Base-by-base conservation (phyloP, 1,284 basidiomycete genomes). In the Ceratobasidium papillatum region DNA sequence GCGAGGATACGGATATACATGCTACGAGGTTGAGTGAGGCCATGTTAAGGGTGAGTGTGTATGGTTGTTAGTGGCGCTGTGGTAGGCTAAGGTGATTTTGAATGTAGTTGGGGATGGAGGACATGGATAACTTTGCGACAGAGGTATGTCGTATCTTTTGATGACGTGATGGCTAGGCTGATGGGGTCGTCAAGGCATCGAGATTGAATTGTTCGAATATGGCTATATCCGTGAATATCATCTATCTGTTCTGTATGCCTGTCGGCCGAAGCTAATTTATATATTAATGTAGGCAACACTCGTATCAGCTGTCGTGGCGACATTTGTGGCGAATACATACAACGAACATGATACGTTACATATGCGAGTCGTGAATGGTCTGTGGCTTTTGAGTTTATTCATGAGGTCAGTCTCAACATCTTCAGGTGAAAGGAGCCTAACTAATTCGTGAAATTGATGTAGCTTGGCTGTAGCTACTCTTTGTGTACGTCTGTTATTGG, bases 141-240 rank as follows among this genome's bases (percentile, higher is more conserved):
- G 51, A 68, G 32, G 65, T 56, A 27, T 3, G 49, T 52, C 1
- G n/a, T 3, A 34, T 34, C 32, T 68, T 36, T 7, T 14, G 30
- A 32, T 19, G 34, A 2, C 25, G 25, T 32, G 9, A 41, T 7
- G 45, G 19, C 4, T 47, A 12, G 5, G 19, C 59, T 43, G 19
- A 62, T 25, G 22, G 32, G 45, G 34, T 73, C 25, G 25, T 43
- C 49, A 45, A 62, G 71, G 43, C 58, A 19, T 63, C 71, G 12
- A 36, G 54, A 41, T 32, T 74, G 22, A 63, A 52, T 27, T 74
- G 71, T 38, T 74, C 71, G 7, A 74, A 74, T 63, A 74, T 62
- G 71, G 71, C 71, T 52, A 62, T 74, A 61, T 62, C 71, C 14
- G 71, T n/a, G n/a, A n/a, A n/a, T 74, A 36, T 25, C 59, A n/a